A percentile compares a stretch with the other conserved stretches of the same genome.
These are phyloP conservation scores for Aspergillus calidoustus DNA, from an alignment of 2,329 filamentous ascomycete species.

Conservation along the genomic window DNA sequence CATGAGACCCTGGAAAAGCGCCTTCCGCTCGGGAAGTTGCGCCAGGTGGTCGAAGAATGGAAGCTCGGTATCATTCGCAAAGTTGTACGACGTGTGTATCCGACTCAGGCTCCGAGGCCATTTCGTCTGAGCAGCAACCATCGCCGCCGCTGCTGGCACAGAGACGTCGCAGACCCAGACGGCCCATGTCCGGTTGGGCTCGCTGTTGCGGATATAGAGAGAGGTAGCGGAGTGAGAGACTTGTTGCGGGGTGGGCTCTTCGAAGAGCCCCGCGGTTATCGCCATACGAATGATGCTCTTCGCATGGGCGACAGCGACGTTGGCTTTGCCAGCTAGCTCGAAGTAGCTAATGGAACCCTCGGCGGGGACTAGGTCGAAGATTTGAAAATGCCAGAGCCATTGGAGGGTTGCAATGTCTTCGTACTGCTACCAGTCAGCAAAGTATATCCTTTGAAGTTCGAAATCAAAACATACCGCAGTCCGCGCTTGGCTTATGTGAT, in stretches of 20 bases:
- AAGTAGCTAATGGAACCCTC: constrained; percentile 29
- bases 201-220: constrained; percentile 44
- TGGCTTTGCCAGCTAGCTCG: constrained; percentile 30
- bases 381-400: constrained; percentile 37
- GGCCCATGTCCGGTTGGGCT: constrained; percentile 53
- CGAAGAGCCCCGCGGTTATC: constrained; percentile 62
- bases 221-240: constrained; percentile 63
- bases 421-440: constrained; percentile 12
- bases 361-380: constrained; percentile 34
- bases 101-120: constrained; percentile 26
- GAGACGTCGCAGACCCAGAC: constrained; percentile 51
- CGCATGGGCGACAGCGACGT: constrained; percentile 31
- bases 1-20: constrained; percentile 62
- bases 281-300: constrained; percentile 56
- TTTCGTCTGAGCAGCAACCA: constrained; percentile 27
- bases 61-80: constrained; percentile 33
- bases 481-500: neutral
- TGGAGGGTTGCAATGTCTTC: constrained; percentile 18
- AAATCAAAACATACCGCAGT: neutral
- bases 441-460: neutral
- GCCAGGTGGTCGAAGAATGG: constrained; percentile 41
- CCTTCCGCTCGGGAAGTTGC: constrained; percentile 39
- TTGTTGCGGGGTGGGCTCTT: constrained; percentile 54
- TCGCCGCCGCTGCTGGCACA: constrained; percentile 19
- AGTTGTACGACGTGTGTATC: constrained; percentile 31